These are phyloP conservation scores for Collariella sp. DNA, from an alignment of 495 filamentous ascomycete species.

Conservation along the genomic window DNA sequence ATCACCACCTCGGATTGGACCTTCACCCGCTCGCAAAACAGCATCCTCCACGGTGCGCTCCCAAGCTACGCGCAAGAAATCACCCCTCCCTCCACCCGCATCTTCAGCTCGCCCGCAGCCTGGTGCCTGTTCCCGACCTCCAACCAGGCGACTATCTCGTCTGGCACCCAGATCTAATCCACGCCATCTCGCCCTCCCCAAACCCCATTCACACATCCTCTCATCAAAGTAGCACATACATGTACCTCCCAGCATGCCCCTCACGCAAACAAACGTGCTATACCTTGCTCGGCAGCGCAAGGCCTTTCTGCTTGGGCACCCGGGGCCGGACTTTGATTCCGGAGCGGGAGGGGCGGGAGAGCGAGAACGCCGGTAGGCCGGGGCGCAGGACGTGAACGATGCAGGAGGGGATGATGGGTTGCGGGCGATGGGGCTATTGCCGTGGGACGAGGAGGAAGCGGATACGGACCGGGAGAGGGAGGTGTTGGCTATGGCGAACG, in stretches of 20 bases:
- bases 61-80: conserved; percentile 70
- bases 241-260: conserved; percentile 81
- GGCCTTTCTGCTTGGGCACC: conserved; percentile 52
- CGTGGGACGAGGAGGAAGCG: conserved; percentile 31
- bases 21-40: conserved; percentile 34
- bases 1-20: conserved; percentile 36
- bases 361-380: conserved; percentile 38
- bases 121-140: conserved; percentile 66
- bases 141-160: conserved; percentile 78
- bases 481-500: conserved; percentile 33
- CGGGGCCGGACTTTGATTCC: conserved; percentile 69
- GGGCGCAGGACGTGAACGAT: conserved; percentile 40
- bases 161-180: conserved; percentile 68
- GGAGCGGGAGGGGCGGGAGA: conserved; percentile 49
- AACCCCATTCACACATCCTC: background rate
- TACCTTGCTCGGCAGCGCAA: conserved; percentile 66
- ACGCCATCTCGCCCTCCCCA: conserved; percentile 17
- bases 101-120: conserved; percentile 55
- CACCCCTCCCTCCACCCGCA: conserved; percentile 65
- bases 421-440: conserved; percentile 42
- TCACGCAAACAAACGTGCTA: conserved; percentile 67
- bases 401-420: conserved; percentile 38
- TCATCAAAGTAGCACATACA: conserved; percentile 43
- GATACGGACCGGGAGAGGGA: conserved; percentile 19
- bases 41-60: conserved; percentile 65